Percentiles rank a stretch among this genome's conserved stretches.
These are phyloP conservation scores for Claviceps sp. DNA, from an alignment of 2,329 filamentous ascomycete genomes.

Conservation along the genomic window DNA sequence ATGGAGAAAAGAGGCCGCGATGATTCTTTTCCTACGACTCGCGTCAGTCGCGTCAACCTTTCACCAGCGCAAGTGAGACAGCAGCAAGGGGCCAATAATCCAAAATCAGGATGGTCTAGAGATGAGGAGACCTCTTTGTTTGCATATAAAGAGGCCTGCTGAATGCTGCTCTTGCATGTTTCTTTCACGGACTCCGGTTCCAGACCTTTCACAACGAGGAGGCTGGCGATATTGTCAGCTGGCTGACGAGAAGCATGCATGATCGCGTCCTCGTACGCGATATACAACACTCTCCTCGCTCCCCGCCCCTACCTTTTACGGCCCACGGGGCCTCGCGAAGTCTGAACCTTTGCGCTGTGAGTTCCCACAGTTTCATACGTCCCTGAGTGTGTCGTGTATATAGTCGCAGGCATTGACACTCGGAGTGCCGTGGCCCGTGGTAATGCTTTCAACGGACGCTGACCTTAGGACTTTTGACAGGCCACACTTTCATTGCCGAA, in stretches of 20 bases:
- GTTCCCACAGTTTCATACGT: constrained; percentile 10
- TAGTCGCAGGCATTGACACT: neutral
- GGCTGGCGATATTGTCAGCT: constrained; percentile 50
- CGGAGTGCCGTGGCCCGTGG: neutral
- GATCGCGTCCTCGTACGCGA: constrained; percentile 49
- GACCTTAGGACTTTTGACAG: constrained; percentile 17
- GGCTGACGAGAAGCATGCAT: constrained; percentile 53
- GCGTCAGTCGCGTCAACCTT: too few species aligned
- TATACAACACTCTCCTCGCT: constrained; percentile 55
- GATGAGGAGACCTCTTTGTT: too few species aligned
- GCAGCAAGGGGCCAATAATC: too few species aligned
- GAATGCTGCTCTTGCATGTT: too few species aligned
- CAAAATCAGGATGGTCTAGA: too few species aligned
- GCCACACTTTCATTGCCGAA: constrained; percentile 43
- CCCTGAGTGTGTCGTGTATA: neutral
- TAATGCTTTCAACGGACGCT: neutral
- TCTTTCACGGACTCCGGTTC: neutral
- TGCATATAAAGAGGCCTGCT: too few species aligned
- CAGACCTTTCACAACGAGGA: constrained; percentile 60
- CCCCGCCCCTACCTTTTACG: constrained; percentile 52
- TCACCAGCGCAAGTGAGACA: too few species aligned
- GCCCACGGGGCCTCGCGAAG: constrained; percentile 44
- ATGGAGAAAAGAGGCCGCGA: too few species aligned
- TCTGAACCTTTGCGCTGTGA: constrained; percentile 51
- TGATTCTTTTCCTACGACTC: too few species aligned